phyloP scores from a whole-genome alignment of 2,329 filamentous ascomycete genomes.

The Hypoxylon rubiginosum region DNA sequence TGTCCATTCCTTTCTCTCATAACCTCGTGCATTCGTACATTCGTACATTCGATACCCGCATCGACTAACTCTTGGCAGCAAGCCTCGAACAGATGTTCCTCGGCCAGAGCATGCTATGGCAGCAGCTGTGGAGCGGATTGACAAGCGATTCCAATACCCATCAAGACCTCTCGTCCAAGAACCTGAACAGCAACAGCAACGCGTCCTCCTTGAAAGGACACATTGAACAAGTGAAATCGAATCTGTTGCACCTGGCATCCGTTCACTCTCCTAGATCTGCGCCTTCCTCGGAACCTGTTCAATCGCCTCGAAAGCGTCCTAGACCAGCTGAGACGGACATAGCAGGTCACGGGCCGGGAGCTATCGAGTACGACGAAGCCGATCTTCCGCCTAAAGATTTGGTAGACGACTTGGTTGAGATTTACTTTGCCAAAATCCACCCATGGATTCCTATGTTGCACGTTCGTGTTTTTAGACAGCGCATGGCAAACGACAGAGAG shows the following conservation, averaged over 20 bases:
- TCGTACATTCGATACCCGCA: background rate
- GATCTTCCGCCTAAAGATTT: conserved; percentile 51
- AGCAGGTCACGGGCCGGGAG: background rate
- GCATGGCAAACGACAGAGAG: conserved; percentile 44
- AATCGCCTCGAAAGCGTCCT: background rate
- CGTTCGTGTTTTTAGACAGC: conserved; percentile 49
- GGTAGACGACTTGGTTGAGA: conserved; percentile 52
- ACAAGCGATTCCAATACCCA: conserved; percentile 5
- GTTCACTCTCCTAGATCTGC: background rate
- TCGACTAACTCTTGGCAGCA: conserved; percentile 28
- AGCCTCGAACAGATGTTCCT: conserved; percentile 57
- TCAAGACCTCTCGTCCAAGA: conserved; percentile 1
- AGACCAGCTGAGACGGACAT: background rate
- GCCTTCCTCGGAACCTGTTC: background rate
- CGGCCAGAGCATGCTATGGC: conserved; percentile 54
- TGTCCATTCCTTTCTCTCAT: background rate
- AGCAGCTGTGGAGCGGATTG: conserved; percentile 50
- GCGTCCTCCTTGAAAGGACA: conserved; percentile 37
- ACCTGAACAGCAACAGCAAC: background rate
- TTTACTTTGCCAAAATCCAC: conserved; percentile 56
- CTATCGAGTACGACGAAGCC: conserved; percentile 14
- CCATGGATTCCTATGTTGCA: conserved; percentile 58
- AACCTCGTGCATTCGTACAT: background rate
- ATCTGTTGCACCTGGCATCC: conserved; percentile 33
- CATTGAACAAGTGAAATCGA: conserved; percentile 42